These are phyloP conservation scores for Coemansia sp. DNA, from an alignment of 192 early-diverging fungal species.

Conservation along the genomic window DNA sequence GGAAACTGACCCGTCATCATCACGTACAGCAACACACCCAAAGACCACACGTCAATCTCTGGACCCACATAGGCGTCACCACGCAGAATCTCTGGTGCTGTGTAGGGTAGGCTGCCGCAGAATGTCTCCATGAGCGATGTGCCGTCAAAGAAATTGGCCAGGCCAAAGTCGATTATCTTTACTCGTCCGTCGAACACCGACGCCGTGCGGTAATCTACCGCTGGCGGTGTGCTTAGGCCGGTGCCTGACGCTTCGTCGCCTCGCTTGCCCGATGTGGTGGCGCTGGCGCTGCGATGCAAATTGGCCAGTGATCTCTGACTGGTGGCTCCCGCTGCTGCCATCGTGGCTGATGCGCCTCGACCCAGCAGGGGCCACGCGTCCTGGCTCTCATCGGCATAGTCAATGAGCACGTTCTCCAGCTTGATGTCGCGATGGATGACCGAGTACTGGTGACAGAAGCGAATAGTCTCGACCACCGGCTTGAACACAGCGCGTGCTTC, in stretches of 20 bases:
- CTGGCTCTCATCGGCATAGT: constrained; percentile 25
- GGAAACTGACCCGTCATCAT: constrained; percentile 72
- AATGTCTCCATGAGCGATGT: constrained; percentile 72
- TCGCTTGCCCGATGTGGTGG: not conserved
- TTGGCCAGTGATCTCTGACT: not conserved
- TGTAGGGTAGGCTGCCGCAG: constrained; percentile 91
- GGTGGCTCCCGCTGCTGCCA: not conserved
- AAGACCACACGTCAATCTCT: constrained; percentile 94
- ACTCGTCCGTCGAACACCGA: constrained; percentile 56
- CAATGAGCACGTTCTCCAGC: constrained; percentile 81
- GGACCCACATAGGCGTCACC: constrained; percentile 89
- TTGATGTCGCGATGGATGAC: constrained; percentile 90
- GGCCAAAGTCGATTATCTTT: constrained; percentile 90
- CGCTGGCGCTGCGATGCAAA: constrained; percentile 2
- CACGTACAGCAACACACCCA: constrained; percentile 85
- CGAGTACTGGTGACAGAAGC: constrained; percentile 63
- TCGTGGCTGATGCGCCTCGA: not conserved
- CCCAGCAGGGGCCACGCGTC: constrained; percentile 2
- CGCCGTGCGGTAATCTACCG: constrained; percentile 3
- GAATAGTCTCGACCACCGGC: constrained; percentile 43
- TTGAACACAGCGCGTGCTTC: constrained; percentile 40
- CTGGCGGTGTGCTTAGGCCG: not conserved
- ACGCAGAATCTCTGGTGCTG: constrained; percentile 86
- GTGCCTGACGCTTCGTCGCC: not conserved
- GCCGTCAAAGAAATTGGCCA: constrained; percentile 77